A percentile compares a stretch with the other conserved stretches of the same genome.
Conservation (phyloP, 257 asterid genomes). For the Capsicum chinense region DNA sequence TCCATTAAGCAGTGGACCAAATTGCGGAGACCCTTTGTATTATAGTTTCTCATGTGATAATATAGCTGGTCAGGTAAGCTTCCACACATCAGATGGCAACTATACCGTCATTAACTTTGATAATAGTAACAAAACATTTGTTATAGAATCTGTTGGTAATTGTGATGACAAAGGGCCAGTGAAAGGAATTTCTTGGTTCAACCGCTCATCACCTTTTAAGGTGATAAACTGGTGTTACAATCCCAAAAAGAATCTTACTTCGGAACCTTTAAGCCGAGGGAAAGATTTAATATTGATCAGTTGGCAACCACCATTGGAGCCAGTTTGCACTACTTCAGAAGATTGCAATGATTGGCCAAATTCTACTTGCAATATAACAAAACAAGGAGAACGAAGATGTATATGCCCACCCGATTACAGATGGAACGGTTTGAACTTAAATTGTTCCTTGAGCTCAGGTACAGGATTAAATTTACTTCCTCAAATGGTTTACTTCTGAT, state of each 20-base stretch:
- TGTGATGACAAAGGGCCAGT: conserved; percentile 20
- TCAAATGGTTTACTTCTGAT: neutral
- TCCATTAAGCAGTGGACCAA: conserved; percentile 36
- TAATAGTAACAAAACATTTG: neutral
- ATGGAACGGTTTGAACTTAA: conserved; percentile 36
- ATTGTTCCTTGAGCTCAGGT: conserved; percentile 39
- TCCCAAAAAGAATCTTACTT: neutral
- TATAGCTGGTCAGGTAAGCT: neutral
- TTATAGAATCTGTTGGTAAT: conserved; percentile 21
- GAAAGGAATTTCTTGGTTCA: conserved; percentile 16
- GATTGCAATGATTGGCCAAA: conserved; percentile 42
- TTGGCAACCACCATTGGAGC: conserved; percentile 39
- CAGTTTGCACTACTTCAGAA: conserved; percentile 30
- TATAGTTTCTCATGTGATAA: conserved; percentile 33
- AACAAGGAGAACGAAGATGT: conserved; percentile 35
- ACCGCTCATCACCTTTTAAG: conserved; percentile 33
- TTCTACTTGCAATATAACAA: conserved; percentile 32
- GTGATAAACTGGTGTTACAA: conserved; percentile 27
- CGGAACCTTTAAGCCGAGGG: neutral
- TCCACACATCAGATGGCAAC: conserved; percentile 15
- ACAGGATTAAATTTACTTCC: neutral
- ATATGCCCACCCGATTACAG: conserved; percentile 31
- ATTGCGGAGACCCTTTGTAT: conserved; percentile 41
- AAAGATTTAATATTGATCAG: conserved; percentile 14
- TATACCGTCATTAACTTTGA: conserved; percentile 24